These are phyloP conservation scores for Xylaria palmicola DNA, from an alignment of 495 filamentous ascomycete species.

Conservation along the genomic window DNA sequence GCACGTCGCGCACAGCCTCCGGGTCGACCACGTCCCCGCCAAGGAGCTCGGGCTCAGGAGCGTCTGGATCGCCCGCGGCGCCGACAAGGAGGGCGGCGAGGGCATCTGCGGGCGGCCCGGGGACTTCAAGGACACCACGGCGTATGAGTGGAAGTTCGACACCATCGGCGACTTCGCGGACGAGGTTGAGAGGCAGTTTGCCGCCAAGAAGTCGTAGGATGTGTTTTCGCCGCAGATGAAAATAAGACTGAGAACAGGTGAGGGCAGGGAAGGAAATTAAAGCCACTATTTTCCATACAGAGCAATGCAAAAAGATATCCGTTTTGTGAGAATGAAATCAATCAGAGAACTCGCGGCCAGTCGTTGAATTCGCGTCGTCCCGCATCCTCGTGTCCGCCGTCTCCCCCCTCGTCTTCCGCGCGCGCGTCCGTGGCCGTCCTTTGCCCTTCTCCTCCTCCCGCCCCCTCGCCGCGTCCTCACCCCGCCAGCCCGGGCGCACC, in stretches of 20 bases:
- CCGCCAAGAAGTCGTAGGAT: constrained; percentile 23
- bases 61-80: constrained; percentile 68
- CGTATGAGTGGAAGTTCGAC: constrained; percentile 52
- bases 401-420: not conserved
- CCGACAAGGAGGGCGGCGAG: constrained; percentile 43
- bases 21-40: constrained; percentile 70
- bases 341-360: not conserved
- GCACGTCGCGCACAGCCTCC: constrained; percentile 69
- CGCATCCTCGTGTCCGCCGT: not conserved
- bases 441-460: no score
- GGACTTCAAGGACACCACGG: constrained; percentile 40
- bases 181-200: constrained; percentile 57
- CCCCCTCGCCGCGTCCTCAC: constrained; percentile 3
- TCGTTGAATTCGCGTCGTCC: not conserved
- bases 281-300: no score
- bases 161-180: constrained; percentile 72
- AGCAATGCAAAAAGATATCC: no score
- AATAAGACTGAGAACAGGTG: no score
- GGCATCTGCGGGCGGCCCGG: constrained; percentile 42
- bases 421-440: constrained; percentile 1
- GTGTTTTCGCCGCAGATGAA: not conserved
- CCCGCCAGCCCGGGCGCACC: constrained; percentile 33
- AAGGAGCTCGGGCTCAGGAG: constrained; percentile 59
- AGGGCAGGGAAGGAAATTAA: no score
- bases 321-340: not conserved